Percentiles rank a stretch among this genome's conserved stretches.
phyloP scores from a whole-genome alignment of 2,329 filamentous ascomycete genomes.

The Xylariomycetidae sp. region DNA sequence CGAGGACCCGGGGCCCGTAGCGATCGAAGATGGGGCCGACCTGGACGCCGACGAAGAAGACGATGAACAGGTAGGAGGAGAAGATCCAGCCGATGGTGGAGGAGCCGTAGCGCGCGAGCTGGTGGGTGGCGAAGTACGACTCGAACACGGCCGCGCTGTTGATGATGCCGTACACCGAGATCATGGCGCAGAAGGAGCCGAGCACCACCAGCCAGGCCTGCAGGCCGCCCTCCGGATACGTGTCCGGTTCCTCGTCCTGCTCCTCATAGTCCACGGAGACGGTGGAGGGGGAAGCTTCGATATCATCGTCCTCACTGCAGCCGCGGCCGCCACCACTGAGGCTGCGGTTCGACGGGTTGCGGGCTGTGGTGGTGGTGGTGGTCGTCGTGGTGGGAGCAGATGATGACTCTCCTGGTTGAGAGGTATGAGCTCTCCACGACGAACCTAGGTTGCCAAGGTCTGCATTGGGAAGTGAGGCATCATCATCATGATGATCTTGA shows the following conservation, averaged over 20 bases:
- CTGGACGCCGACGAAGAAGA: constrained; percentile 78
- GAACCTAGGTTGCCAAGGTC: not conserved
- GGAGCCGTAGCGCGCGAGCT: constrained; percentile 62
- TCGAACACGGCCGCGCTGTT: constrained; percentile 74
- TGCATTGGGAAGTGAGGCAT: constrained; percentile 7
- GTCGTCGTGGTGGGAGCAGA: constrained; percentile 1
- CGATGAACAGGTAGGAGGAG: constrained; percentile 68
- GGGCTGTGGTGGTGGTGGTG: constrained; percentile 4
- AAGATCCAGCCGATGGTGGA: constrained; percentile 83
- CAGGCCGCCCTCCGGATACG: constrained; percentile 74
- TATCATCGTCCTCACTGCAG: not conserved
- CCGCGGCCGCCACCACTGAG: not conserved
- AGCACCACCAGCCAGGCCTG: constrained; percentile 72
- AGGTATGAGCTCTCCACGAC: too few relatives aligned
- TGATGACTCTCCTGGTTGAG: too few relatives aligned
- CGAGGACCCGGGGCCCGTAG: constrained; percentile 64
- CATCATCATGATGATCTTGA: not conserved
- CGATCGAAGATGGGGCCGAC: constrained; percentile 79
- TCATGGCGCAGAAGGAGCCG: constrained; percentile 69
- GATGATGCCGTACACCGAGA: constrained; percentile 68
- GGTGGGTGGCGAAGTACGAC: constrained; percentile 68
- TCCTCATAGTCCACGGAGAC: too few relatives aligned
- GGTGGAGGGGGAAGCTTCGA: not conserved
- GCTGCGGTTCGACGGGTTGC: too few relatives aligned
- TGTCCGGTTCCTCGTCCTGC: constrained; percentile 11